Evolutionary conservation across 2,329 filamentous ascomycete genomes (phyloP).

Genomic region (Cordyceps fumosorosea): DNA sequence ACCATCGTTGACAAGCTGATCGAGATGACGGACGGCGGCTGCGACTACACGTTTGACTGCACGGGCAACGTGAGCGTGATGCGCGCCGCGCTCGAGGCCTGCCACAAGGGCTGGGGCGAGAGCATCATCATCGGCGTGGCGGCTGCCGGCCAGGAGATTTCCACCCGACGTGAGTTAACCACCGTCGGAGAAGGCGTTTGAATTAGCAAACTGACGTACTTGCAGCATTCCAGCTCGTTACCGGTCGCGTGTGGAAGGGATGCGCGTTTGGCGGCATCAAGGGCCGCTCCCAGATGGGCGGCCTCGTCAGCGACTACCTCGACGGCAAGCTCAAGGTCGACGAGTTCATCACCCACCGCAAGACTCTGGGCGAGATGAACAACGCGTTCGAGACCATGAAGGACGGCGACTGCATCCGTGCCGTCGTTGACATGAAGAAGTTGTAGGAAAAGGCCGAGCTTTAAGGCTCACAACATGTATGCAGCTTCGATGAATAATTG

Average conservation of each 20-base stretch:
- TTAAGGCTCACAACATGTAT: not conserved
- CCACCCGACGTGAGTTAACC: constrained; percentile 69
- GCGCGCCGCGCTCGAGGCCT: constrained; percentile 91
- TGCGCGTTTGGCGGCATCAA: constrained; percentile 98
- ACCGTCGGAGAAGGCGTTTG: too few species aligned
- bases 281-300: constrained; percentile 85
- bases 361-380: constrained; percentile 79
- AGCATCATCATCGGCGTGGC: constrained; percentile 97
- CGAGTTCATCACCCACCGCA: constrained; percentile 97
- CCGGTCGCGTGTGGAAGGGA: constrained; percentile 94
- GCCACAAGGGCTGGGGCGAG: constrained; percentile 99
- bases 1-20: constrained; percentile 87
- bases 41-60: constrained; percentile 99
- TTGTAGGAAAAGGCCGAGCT: constrained; percentile 16
- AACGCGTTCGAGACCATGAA: constrained; percentile 90
- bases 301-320: constrained; percentile 84
- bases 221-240: constrained; percentile 94
- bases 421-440: constrained; percentile 66
- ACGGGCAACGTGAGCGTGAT: constrained; percentile 96
- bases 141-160: constrained; percentile 91
- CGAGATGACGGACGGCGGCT: constrained; percentile 96
- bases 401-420: constrained; percentile 91
- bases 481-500: not conserved
- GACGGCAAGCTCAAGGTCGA: constrained; percentile 90
- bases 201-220: constrained; percentile 16